Evolutionary conservation across 192 early-diverging fungal genomes (phyloP).

Genomic region (Coemansia sp.): DNA sequence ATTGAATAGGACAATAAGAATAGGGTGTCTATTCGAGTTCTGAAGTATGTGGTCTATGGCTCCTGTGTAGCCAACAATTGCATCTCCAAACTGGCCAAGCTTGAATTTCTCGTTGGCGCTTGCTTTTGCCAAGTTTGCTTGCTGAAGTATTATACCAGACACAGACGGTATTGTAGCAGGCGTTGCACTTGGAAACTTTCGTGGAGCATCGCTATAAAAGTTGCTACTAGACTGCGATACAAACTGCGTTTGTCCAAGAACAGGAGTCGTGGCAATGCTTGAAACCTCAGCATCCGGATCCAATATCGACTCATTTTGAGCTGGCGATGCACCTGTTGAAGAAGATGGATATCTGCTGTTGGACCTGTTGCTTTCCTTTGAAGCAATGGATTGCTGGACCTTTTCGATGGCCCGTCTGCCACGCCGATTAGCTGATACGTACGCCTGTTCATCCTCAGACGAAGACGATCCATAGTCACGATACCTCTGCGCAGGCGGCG

Average conservation of each 20-base stretch:
- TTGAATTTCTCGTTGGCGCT: slow-evolving; percentile 84
- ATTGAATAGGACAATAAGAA: slow-evolving; percentile 70
- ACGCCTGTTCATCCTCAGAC: slow-evolving; percentile 31
- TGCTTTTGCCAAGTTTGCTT: slow-evolving; percentile 48
- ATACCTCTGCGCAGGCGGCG: slow-evolving; percentile 19
- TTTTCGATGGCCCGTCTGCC: slow-evolving; percentile 7
- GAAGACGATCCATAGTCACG: slow-evolving; percentile 34
- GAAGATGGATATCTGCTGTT: background rate
- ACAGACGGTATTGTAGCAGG: slow-evolving; percentile 21
- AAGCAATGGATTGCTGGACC: background rate
- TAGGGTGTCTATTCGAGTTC: slow-evolving; percentile 59
- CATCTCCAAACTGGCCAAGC: slow-evolving; percentile 85
- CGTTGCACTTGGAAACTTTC: background rate
- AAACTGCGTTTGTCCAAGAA: slow-evolving; percentile 7
- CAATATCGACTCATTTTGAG: slow-evolving; percentile 10
- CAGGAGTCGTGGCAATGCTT: background rate
- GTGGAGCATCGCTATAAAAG: background rate
- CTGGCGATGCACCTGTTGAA: background rate
- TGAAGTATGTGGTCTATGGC: slow-evolving; percentile 63
- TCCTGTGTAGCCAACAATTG: slow-evolving; percentile 67
- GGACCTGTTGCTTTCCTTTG: background rate
- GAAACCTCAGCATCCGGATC: slow-evolving; percentile 9
- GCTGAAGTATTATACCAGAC: slow-evolving; percentile 15
- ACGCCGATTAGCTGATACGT: slow-evolving; percentile 33
- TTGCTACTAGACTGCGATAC: slow-evolving; percentile 6